Evolutionary conservation across 371 early-diverging fungal species (phyloP).

Genomic region (Mortierella sp.): DNA sequence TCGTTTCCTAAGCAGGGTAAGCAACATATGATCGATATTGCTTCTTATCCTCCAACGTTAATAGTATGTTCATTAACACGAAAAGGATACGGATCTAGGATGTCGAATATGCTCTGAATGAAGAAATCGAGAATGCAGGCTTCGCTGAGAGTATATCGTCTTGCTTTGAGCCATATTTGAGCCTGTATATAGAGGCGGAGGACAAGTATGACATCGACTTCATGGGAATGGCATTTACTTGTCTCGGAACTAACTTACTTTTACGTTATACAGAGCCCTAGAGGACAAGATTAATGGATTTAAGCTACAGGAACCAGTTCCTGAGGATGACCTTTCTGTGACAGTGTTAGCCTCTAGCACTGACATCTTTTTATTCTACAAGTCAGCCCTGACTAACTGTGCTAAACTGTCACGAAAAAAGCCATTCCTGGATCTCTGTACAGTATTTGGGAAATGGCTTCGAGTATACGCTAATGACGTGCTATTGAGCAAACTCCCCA

Average conservation of each 20-base stretch:
- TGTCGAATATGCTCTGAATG: conserved; percentile 39
- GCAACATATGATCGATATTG: neutral
- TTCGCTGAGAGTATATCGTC: conserved; percentile 85
- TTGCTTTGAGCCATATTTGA: conserved; percentile 89
- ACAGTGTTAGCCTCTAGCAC: conserved; percentile 88
- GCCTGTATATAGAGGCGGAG: conserved; percentile 86
- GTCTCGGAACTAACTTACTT: conserved; percentile 29
- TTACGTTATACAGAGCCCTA: conserved; percentile 20
- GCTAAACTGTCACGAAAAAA: conserved; percentile 88
- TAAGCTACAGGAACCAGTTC: conserved; percentile 55
- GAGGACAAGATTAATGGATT: conserved; percentile 56
- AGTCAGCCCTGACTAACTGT: conserved; percentile 87
- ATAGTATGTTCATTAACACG: neutral
- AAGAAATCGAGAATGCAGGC: conserved; percentile 46
- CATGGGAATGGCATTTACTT: no score
- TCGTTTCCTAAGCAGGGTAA: conserved; percentile 69
- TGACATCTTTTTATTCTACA: conserved; percentile 91
- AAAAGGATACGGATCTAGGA: conserved; percentile 30
- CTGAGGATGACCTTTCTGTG: conserved; percentile 72
- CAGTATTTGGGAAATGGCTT: conserved; percentile 85
- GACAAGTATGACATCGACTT: conserved; percentile 69
- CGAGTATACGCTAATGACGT: conserved; percentile 78
- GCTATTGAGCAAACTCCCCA: conserved; percentile 75
- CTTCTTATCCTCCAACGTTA: neutral
- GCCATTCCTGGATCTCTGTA: conserved; percentile 82